phyloP scores from a whole-genome alignment of 163 green algal species.

The Prototheca cutis region DNA sequence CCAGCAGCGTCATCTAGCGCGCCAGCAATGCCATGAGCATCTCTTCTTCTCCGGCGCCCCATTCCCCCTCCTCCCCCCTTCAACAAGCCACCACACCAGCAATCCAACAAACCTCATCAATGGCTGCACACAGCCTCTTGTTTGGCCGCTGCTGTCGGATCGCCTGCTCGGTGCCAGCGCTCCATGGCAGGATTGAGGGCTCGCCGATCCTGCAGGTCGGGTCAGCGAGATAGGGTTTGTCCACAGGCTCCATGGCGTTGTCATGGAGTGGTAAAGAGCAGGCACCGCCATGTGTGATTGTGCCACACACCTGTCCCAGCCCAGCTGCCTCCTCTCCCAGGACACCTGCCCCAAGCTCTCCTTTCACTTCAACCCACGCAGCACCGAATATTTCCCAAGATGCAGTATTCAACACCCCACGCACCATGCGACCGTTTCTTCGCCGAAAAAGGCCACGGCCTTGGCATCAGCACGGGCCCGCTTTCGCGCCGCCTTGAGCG shows the following conservation, averaged over 20 bases:
- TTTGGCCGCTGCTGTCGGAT: not conserved
- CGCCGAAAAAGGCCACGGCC: slow-evolving; percentile 73
- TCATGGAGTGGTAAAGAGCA: not conserved
- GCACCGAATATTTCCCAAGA: not conserved
- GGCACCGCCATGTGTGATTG: not conserved
- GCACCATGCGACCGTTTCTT: slow-evolving; percentile 38
- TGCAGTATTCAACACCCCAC: not conserved
- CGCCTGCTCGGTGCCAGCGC: not conserved
- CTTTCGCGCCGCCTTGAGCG: slow-evolving; percentile 24
- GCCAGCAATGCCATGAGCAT: too few relatives aligned
- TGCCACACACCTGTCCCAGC: not conserved
- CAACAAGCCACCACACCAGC: not conserved
- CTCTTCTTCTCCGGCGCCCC: too few relatives aligned
- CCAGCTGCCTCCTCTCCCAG: too few relatives aligned
- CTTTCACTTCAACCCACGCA: not conserved
- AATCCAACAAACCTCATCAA: not conserved
- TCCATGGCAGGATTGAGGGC: not conserved
- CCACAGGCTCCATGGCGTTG: too few relatives aligned
- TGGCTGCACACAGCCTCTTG: not conserved
- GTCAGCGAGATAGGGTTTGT: not conserved
- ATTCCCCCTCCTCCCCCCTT: too few relatives aligned
- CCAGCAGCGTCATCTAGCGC: too few relatives aligned
- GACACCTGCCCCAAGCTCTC: not conserved
- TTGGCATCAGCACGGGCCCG: slow-evolving; percentile 3
- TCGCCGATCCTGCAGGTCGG: not conserved